Evolutionary conservation across 2,329 filamentous ascomycete species (phyloP).

Genomic region (Alternaria hordeiaustralica): DNA sequence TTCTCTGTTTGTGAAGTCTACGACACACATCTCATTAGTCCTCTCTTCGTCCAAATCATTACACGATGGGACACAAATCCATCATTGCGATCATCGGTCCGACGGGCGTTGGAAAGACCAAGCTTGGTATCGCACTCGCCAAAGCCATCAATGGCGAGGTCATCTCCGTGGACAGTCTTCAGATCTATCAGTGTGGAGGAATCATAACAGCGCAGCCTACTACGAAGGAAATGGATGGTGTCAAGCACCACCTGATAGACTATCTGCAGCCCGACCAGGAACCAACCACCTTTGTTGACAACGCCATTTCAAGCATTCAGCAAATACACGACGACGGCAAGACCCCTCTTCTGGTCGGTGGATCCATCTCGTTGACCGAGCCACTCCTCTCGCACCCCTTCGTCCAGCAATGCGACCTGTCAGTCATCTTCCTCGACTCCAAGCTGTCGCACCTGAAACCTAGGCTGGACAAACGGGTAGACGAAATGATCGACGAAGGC

Average conservation of each 20-base stretch:
- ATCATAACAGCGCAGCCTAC: not conserved
- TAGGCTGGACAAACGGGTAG: not conserved
- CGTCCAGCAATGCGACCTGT: not conserved
- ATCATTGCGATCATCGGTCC: not conserved
- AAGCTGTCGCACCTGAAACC: not conserved
- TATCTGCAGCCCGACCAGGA: not conserved
- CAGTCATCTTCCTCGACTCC: not conserved
- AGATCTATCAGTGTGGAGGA: not conserved
- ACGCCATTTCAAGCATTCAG: not conserved
- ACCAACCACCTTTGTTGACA: not conserved
- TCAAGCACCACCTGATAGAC: not conserved
- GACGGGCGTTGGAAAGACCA: not conserved
- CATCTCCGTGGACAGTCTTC: not conserved
- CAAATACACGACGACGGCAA: not conserved
- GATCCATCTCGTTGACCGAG: not conserved
- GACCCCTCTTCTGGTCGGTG: not conserved
- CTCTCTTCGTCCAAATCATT: not conserved
- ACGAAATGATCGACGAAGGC: not conserved
- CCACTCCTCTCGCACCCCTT: not conserved
- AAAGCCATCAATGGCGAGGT: slow-evolving; percentile 1
- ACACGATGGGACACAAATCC: not conserved
- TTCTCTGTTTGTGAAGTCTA: not conserved
- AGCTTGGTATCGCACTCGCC: not conserved
- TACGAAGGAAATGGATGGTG: not conserved
- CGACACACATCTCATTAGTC: not conserved